Evolutionary conservation across 768 basidiomycete genomes (phyloP), one percentile per base, ranked within the genome.

Genomic region (Leccinum sublutescens): DNA sequence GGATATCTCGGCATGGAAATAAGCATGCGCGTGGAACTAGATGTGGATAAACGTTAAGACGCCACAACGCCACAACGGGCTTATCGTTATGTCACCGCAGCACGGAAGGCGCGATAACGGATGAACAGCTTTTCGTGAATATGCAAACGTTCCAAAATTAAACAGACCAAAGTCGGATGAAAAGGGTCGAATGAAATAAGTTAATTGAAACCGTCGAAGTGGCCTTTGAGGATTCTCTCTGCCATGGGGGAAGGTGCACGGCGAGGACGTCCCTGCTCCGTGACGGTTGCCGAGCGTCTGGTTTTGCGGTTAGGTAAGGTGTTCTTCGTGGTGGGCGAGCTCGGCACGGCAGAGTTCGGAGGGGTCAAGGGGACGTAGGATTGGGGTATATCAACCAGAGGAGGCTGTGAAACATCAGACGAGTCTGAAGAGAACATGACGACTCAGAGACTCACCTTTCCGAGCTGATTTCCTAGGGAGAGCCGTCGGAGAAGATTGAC

Each of bases 151-250:
- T 51, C 57, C 57, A 57, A 43, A 52, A 52, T 50, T 43, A 38
- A 45, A 29, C 23, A 52, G 38, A 59, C 53, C 23, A 45, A 10
- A 49, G 29, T 10, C 55, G 52, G 57, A 54, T 33, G 33, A 33
- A 33, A 31, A 12, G 33, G 50, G 29, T 15, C 55, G 52, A 58
- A 54, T 43, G 54, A 12, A 36, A 55, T 57, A 54, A 56, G 40
- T 81, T 75, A 92, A 69, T 91, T 89, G 79, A 94, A 94, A 52
- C 92, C 88, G 69, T 94, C 92, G 65, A 93, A 94, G 66, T 94
- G 92, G 9, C 92, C 92, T 78, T 91, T 94, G 65, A 94, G 81
- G 60, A 94, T 93, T 59, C 92, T 81, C 75, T 94, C 92, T 62
- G 91, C 93, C 92, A 93, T 93, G 6, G 91, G 91, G 40, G 89